Evolutionary conservation across 495 filamentous ascomycete genomes (phyloP), one percentile per base, ranked within the genome.

Genomic region (Delitschia confertaspora): DNA sequence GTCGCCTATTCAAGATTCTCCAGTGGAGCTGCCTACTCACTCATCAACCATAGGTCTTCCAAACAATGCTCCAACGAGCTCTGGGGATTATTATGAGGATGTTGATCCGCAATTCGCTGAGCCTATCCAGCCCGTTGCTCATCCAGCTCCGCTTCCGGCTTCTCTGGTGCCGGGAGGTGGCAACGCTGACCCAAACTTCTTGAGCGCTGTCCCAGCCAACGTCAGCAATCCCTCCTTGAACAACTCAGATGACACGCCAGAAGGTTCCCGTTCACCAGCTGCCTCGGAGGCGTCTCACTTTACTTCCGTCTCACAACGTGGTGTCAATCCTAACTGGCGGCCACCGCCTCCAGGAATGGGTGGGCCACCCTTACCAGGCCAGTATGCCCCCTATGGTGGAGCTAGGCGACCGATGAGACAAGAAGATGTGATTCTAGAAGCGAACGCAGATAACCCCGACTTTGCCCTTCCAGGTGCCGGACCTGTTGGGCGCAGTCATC

Each of bases 11-110:
- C 50, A 60, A 41, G 56, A 47, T 20, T 62, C 58, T 14, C 60
- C 67, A 6, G 64, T 68, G 14, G 74, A 76, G 55, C 62, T 65
- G 37, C 46, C 53, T 23, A 39, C 53, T 30, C 46, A 57, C 22
- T 29, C 38, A 39, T 54, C 60, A 39, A 58, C 48, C 45, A 43
- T 39, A 44, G 55, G 47, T 32, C 55, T 45, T 37, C 65, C 47
- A 21, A 65, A 34, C 39, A 64, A 73, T 63, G 60, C 57, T 32
- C 60, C 74, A 35, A 59, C 58, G 13, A 63, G 58, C 19, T 71
- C 73, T 7, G 69, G 70, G 32, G 63, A 73, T 44, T 95, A 95
- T 64, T 94, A 89, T 59, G 91, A 98, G 72, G 91, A 95, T 60
- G 81, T 91, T 14, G 88, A 93, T 43, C 91, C 91, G 17, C 81